Percentiles rank a stretch among this genome's conserved stretches.
phyloP scores from a whole-genome alignment of 257 asterid species.

The Cordia subcordata region DNA sequence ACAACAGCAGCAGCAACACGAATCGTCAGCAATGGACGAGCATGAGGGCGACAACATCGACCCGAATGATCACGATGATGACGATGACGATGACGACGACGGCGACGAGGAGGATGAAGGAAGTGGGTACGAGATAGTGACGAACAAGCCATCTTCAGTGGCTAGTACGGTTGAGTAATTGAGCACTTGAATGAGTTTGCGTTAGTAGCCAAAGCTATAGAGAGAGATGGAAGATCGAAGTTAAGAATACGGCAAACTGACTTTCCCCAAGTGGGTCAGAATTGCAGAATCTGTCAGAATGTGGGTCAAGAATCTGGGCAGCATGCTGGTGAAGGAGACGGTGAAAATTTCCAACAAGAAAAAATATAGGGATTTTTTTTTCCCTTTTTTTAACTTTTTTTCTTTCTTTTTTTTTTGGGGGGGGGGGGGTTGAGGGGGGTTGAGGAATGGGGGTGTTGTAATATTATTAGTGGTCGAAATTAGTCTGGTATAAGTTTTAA shows the following conservation, averaged over 20 bases:
- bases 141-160: slow-evolving; percentile 49
- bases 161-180: slow-evolving; percentile 24
- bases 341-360: background rate
- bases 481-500: background rate
- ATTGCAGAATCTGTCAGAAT: slow-evolving; percentile 11
- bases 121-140: slow-evolving; percentile 55
- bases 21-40: slow-evolving; percentile 26
- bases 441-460: slow-evolving; percentile 5
- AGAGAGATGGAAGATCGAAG: background rate
- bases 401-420: no score
- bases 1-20: slow-evolving; percentile 4
- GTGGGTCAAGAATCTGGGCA: slow-evolving; percentile 5
- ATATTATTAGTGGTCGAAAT: background rate
- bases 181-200: no score
- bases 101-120: slow-evolving; percentile 49
- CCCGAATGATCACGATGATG: slow-evolving; percentile 27
- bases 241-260: slow-evolving; percentile 13
- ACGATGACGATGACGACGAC: slow-evolving; percentile 32
- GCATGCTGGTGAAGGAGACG: slow-evolving; percentile 12
- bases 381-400: no score
- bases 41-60: slow-evolving; percentile 32
- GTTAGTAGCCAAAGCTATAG: no score
- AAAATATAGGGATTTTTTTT: no score
- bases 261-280: slow-evolving; percentile 8
- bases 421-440: background rate